A percentile compares a stretch with the other conserved stretches of the same genome.
These are phyloP conservation scores for Marasmius tenuissimus DNA, from an alignment of 1,284 basidiomycete species.

Conservation along the genomic window DNA sequence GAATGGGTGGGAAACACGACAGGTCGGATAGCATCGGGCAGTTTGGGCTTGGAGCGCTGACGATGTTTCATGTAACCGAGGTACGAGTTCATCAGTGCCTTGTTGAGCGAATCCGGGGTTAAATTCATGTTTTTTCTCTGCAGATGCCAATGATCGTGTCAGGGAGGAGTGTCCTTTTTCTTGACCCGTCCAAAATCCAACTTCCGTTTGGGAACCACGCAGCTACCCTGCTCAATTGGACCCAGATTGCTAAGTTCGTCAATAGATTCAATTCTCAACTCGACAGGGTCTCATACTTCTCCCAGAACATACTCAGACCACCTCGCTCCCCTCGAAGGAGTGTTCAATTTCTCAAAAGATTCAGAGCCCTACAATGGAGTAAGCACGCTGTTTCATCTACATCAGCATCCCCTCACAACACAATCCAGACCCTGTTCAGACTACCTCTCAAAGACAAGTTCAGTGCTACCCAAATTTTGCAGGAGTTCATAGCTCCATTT, in stretches of 20 bases:
- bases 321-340: conserved; percentile 33
- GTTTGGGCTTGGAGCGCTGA: conserved; percentile 49
- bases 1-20: conserved; percentile 42
- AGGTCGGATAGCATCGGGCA: conserved; percentile 41
- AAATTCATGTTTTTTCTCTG: not conserved
- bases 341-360: conserved; percentile 36
- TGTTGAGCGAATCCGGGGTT: not conserved
- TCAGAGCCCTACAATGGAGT: conserved; percentile 37
- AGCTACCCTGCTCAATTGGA: conserved; percentile 26
- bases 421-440: conserved; percentile 45
- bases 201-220: conserved; percentile 30
- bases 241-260: conserved; percentile 30
- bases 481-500: conserved; percentile 6
- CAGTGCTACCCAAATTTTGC: not conserved
- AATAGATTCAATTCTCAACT: not conserved
- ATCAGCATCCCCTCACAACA: conserved; percentile 1
- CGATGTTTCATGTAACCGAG: conserved; percentile 51
- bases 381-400: conserved; percentile 17
- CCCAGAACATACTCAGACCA: conserved; percentile 42
- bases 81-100: conserved; percentile 23
- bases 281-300: conserved; percentile 1
- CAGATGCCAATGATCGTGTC: conserved; percentile 48
- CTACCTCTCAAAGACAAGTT: conserved; percentile 32
- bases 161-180: conserved; percentile 36
- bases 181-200: conserved; percentile 42